These are phyloP conservation scores for Scedosporium apiospermum DNA, from an alignment of 2,329 filamentous ascomycete genomes.

Conservation along the genomic window DNA sequence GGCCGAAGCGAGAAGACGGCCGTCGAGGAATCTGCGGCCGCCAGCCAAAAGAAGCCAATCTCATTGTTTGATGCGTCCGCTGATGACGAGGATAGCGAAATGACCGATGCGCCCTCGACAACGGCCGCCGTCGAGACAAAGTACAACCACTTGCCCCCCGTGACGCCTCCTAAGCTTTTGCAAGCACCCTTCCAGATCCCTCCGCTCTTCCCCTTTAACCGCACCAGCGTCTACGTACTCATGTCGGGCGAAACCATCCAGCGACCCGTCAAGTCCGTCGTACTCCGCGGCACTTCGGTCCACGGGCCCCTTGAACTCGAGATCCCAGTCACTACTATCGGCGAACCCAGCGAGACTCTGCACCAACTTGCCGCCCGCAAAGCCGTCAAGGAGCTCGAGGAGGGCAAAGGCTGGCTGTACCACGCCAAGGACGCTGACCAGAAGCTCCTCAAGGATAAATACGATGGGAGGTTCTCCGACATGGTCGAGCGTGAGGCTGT, in stretches of 20 bases:
- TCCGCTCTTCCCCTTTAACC: conserved; percentile 55
- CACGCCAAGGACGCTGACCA: conserved; percentile 37
- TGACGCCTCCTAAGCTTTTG: conserved; percentile 46
- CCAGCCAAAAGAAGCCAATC: conserved; percentile 30
- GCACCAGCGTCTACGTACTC: conserved; percentile 57
- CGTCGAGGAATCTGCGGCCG: conserved; percentile 9
- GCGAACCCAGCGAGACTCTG: conserved; percentile 41
- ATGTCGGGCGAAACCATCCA: conserved; percentile 39
- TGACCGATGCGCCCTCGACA: conserved; percentile 8
- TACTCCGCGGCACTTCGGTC: conserved; percentile 45
- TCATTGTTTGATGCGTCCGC: conserved; percentile 49
- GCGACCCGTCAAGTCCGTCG: conserved; percentile 41
- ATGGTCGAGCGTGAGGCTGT: conserved; percentile 59
- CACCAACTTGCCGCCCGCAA: conserved; percentile 64
- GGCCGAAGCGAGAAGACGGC: conserved; percentile 12
- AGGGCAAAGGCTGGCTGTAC: conserved; percentile 57
- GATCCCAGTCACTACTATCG: conserved; percentile 48
- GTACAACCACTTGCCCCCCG: conserved; percentile 40
- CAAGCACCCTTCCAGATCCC: conserved; percentile 58
- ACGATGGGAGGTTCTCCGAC: conserved; percentile 42
- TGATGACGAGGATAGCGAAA: conserved; percentile 29
- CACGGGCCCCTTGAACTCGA: conserved; percentile 53
- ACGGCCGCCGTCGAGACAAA: conserved; percentile 17
- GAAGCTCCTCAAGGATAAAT: conserved; percentile 33
- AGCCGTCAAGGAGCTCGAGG: conserved; percentile 59